Percentiles rank a stretch among this genome's conserved stretches.
These are phyloP conservation scores for Lotmaria passim DNA, from an alignment of 208 protist species.

Conservation along the genomic window DNA sequence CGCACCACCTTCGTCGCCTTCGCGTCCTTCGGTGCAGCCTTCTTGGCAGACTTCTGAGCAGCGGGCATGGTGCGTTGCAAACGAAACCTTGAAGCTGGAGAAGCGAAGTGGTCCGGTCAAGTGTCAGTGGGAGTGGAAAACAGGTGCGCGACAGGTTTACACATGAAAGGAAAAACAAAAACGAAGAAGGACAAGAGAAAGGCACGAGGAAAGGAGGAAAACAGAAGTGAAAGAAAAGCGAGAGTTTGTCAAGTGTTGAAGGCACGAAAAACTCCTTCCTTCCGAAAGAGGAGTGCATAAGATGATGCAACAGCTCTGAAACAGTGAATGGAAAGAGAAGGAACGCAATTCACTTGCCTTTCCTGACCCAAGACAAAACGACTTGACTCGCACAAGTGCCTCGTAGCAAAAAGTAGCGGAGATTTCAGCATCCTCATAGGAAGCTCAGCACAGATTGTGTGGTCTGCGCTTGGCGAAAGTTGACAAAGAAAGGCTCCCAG, in stretches of 20 bases:
- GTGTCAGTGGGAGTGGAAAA: not conserved
- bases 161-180: not conserved
- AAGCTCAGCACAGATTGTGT: too few relatives aligned
- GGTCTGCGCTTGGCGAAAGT: too few relatives aligned
- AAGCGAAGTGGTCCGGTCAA: not conserved
- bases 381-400: too few relatives aligned
- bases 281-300: too few relatives aligned
- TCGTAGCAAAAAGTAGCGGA: too few relatives aligned
- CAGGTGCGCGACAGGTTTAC: not conserved
- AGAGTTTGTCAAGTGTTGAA: not conserved
- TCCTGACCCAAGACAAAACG: too few relatives aligned
- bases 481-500: too few relatives aligned
- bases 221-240: not conserved
- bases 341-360: too few relatives aligned
- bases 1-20: slow-evolving; percentile 88
- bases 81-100: slow-evolving; percentile 14
- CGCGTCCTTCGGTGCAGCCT: slow-evolving; percentile 53
- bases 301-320: too few relatives aligned
- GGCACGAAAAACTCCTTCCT: too few relatives aligned
- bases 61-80: slow-evolving; percentile 54
- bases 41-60: slow-evolving; percentile 49
- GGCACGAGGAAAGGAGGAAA: slow-evolving; percentile 6
- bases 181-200: not conserved
- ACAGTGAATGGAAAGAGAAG: too few relatives aligned
- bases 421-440: too few relatives aligned